Base-by-base conservation (phyloP, 345 rosid genomes). In the Sonneratia alba region DNA sequence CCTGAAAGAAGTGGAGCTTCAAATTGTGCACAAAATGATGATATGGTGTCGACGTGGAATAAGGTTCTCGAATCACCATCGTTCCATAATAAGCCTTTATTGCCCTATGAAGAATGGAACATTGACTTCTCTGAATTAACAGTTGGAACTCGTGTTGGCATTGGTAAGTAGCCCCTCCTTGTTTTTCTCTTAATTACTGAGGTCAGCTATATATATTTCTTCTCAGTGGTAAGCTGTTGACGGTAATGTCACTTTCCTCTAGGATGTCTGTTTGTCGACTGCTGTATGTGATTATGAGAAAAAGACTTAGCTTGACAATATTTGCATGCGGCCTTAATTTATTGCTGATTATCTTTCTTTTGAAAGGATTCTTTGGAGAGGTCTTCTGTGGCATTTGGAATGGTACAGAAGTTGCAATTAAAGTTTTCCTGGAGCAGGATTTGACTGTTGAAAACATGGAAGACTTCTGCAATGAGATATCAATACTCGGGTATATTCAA, bases 311-410 rank as follows among this genome's bases (percentile, higher is more conserved):
- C 32, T 18, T 47, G 51, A 21, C 21, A 15, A 32, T 61, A 27
- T 32, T 61, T 21, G 6, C 36, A 56, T 61, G 36, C 12, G 1
- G 32, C 18, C 36, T 22, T 56, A 21, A 8, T 56, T 56, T 18
- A n/a, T 18, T 22, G 63, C 36, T 63, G 21, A 16, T 62, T 21
- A 24, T 64, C 40, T 62, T n/a, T 63, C 55, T 63, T 62, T 19
- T 55, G 70, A 38, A 72, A 92, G 99, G 99, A 66, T 92, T 88
- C 79, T 96, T 92, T 1, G 99, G 99, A 49, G 96, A 96, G 87
- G 99, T 96, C 57, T 96, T 96, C 72, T 96, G 95, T 68, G 98
- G 98, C 53, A 66, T 89, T 67, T 96, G 99, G 99, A 96, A 91
- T 74, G 99, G 99, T 75, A 96, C 98, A 49, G 96, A 96, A 43